Conservation (phyloP, 2,329 filamentous ascomycete species). For the Monosporascus ibericus region DNA sequence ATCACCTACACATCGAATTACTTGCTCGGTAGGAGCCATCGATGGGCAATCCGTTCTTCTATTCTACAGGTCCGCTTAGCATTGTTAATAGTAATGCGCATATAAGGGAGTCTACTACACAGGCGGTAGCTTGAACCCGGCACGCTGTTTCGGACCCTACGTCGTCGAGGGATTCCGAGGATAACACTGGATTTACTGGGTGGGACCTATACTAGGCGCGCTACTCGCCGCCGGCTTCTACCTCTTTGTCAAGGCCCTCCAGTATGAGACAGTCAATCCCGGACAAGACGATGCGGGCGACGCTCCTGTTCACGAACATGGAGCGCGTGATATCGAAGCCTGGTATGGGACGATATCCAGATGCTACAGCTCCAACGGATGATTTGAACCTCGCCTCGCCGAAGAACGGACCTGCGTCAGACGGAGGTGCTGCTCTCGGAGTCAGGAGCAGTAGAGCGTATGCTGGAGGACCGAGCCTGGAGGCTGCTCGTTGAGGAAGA, state of each 20-base stretch:
- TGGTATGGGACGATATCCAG: not conserved
- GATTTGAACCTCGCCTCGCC: not conserved
- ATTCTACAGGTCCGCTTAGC: no score
- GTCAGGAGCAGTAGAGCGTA: no score
- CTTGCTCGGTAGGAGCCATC: no score
- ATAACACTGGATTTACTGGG: slow-evolving; percentile 31
- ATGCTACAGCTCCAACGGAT: not conserved
- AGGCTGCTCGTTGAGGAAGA: no score
- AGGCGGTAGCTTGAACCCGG: slow-evolving; percentile 27
- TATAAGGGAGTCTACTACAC: slow-evolving; percentile 27
- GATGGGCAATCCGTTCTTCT: no score
- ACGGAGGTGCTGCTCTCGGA: no score
- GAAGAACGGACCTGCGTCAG: not conserved
- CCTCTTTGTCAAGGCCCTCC: slow-evolving; percentile 15
- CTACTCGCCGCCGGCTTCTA: slow-evolving; percentile 28
- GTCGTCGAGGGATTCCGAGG: slow-evolving; percentile 20
- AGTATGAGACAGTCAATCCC: slow-evolving; percentile 20
- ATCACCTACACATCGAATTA: no score
- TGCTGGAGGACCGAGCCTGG: no score
- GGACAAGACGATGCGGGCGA: slow-evolving; percentile 5
- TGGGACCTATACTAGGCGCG: slow-evolving; percentile 32
- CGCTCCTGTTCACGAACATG: not conserved
- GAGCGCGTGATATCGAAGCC: not conserved
- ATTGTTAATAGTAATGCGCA: not conserved
- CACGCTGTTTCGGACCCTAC: slow-evolving; percentile 27